Evolutionary conservation across 495 filamentous ascomycete species (phyloP).

Genomic region (Hypoxylon subgilvum): DNA sequence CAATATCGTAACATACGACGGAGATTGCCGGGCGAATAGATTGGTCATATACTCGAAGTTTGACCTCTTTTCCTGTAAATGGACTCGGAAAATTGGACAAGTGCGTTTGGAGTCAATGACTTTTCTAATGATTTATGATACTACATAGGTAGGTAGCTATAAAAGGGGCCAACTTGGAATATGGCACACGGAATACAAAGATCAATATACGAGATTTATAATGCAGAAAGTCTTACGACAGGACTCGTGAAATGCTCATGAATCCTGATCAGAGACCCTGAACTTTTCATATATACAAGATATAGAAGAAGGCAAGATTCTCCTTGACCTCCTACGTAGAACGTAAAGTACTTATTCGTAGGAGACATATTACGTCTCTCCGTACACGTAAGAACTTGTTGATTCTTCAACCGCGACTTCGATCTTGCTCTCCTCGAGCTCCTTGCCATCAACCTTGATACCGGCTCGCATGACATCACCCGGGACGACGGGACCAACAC

Average conservation of each 20-base stretch:
- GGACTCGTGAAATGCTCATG: background rate
- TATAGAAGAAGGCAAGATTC: background rate
- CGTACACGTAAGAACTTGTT: conserved; percentile 59
- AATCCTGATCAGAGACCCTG: background rate
- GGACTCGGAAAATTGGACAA: conserved; percentile 13
- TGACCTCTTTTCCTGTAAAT: conserved; percentile 1
- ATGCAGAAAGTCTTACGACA: background rate
- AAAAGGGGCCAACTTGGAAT: conserved; percentile 1
- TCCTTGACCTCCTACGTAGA: conserved; percentile 5
- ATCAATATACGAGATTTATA: background rate
- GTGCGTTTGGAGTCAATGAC: background rate
- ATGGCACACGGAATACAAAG: background rate
- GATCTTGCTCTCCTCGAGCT: conserved; percentile 84
- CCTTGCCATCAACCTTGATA: conserved; percentile 78
- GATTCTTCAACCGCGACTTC: conserved; percentile 81
- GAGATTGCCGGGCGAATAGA: conserved; percentile 51
- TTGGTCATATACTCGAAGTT: background rate
- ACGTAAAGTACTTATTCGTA: background rate
- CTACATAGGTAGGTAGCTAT: background rate
- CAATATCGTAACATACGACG: conserved; percentile 72
- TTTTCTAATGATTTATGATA: background rate
- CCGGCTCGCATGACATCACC: conserved; percentile 92
- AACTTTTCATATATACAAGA: conserved; percentile 10
- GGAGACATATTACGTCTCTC: conserved; percentile 60
- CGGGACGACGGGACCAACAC: conserved; percentile 81